A percentile compares a stretch with the other conserved stretches of the same genome.
Evolutionary conservation across 2,329 filamentous ascomycete genomes (phyloP).

Genomic region (Ophiostoma tasmaniense): DNA sequence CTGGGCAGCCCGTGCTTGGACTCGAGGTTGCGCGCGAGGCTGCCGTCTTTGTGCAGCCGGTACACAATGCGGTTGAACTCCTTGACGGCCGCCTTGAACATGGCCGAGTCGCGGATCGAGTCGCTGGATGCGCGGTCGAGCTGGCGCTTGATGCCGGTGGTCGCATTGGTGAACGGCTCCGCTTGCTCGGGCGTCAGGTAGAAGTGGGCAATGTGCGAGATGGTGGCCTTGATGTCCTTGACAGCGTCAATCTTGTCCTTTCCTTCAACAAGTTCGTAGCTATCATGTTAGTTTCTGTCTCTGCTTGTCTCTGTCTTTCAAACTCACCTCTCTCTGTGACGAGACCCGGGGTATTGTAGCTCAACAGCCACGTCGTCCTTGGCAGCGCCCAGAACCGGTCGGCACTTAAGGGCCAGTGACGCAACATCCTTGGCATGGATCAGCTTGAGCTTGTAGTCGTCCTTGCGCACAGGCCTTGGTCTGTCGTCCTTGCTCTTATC

Average conservation of each 20-base stretch:
- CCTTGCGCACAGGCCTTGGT: slow-evolving; percentile 21
- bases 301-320: not conserved
- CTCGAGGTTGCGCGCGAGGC: slow-evolving; percentile 64
- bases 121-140: slow-evolving; percentile 66
- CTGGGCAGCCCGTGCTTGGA: slow-evolving; percentile 60
- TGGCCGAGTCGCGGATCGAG: slow-evolving; percentile 52
- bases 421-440: slow-evolving; percentile 53
- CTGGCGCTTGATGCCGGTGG: slow-evolving; percentile 65
- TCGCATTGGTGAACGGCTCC: slow-evolving; percentile 60
- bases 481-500: not conserved
- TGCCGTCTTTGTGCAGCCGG: slow-evolving; percentile 58
- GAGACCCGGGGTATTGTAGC: slow-evolving; percentile 72
- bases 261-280: slow-evolving; percentile 68
- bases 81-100: slow-evolving; percentile 64
- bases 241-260: slow-evolving; percentile 72
- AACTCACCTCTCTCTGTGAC: slow-evolving; percentile 27
- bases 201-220: slow-evolving; percentile 61
- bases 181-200: slow-evolving; percentile 68
- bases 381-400: slow-evolving; percentile 40
- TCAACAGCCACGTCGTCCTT: slow-evolving; percentile 52
- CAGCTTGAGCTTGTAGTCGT: slow-evolving; percentile 38
- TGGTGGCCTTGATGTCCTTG: slow-evolving; percentile 61
- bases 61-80: slow-evolving; percentile 70
- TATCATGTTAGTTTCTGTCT: not conserved
- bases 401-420: slow-evolving; percentile 42